A percentile compares a stretch with the other conserved stretches of the same genome.
Conservation (phyloP, 768 basidiomycete genomes). For the Scleroderma bovista region DNA sequence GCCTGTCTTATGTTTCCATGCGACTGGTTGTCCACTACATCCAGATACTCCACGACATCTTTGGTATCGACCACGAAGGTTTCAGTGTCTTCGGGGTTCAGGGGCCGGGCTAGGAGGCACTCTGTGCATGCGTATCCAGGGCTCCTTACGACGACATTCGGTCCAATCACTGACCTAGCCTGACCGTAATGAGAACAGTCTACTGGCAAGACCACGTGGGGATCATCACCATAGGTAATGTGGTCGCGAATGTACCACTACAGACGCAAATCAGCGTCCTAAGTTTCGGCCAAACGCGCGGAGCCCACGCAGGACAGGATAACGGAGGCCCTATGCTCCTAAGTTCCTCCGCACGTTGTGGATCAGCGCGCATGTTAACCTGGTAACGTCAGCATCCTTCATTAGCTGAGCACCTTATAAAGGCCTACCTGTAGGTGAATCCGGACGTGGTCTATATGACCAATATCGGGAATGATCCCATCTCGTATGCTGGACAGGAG, state of each 20-base stretch:
- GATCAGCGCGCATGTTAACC: constrained; percentile 3
- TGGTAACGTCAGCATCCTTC: background rate
- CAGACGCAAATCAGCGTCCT: too few relatives aligned
- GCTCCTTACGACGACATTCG: constrained; percentile 4
- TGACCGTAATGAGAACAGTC: background rate
- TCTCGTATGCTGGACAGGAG: constrained; percentile 6
- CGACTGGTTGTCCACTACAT: too few relatives aligned
- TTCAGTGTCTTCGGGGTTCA: too few relatives aligned
- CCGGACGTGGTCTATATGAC: constrained; percentile 7
- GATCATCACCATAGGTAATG: too few relatives aligned
- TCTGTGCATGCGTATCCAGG: constrained; percentile 10
- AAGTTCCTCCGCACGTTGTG: background rate
- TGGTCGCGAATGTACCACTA: too few relatives aligned
- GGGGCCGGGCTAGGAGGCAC: constrained; percentile 6
- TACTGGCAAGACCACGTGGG: too few relatives aligned
- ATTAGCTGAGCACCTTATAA: background rate
- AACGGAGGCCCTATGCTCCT: too few relatives aligned
- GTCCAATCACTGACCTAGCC: constrained; percentile 12
- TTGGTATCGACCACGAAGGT: too few relatives aligned
- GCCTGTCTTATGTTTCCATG: too few relatives aligned
- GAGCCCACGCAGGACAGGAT: too few relatives aligned
- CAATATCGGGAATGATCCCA: constrained; percentile 9
- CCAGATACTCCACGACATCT: too few relatives aligned
- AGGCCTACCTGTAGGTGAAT: constrained; percentile 5
- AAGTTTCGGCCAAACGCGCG: too few relatives aligned